Base-by-base conservation (phyloP, 73 alveolate species). In the Loxodes magnus region DNA sequence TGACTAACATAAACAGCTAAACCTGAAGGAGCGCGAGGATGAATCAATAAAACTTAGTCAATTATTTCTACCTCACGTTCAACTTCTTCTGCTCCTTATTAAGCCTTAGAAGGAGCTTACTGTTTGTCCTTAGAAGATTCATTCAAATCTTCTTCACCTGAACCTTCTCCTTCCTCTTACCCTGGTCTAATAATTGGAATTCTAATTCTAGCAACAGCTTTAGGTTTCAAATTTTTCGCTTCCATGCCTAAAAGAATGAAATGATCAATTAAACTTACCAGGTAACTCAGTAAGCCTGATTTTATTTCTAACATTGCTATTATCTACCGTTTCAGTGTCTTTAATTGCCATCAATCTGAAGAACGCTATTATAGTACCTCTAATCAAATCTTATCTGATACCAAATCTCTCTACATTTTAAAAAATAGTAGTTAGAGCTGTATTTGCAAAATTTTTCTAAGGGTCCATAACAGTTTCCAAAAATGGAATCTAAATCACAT, bases 171-270 rank as follows among this genome's bases (percentile, higher is more conserved):
- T 46, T 46, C 59, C 7, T 5, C n/a, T 1, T 9, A 12, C n/a
- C 27, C 59, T 21, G n/a, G 14, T 1, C 27, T 9, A 12, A 10
- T 24, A 1, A 24, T 37, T 0, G 53, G 53, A 46, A 46, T 46
- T 24, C 26, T 46, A 24, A 46, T 46, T 24, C 59, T 46, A 19
- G 27, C 59, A 9, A 46, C 39, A 17, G 59, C 59, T 1, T n/a
- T n/a, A n/a, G n/a, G n/a, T n/a, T n/a, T n/a, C n/a, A n/a, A n/a
- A n/a, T n/a, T n/a, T n/a, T n/a, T n/a, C n/a, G 39, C 34, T 25
- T 46, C 59, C 5, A 14, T 14, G 15, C 59, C 59, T 39, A n/a
- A n/a, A n/a, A n/a, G n/a, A n/a, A n/a, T n/a, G n/a, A n/a, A n/a
- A n/a, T n/a, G n/a, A n/a, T n/a, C n/a, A n/a, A n/a, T n/a, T n/a